Percentiles rank a stretch among this genome's conserved stretches.
Evolutionary conservation across 192 early-diverging fungal genomes (phyloP).

Genomic region (Obelidium mucronatum): DNA sequence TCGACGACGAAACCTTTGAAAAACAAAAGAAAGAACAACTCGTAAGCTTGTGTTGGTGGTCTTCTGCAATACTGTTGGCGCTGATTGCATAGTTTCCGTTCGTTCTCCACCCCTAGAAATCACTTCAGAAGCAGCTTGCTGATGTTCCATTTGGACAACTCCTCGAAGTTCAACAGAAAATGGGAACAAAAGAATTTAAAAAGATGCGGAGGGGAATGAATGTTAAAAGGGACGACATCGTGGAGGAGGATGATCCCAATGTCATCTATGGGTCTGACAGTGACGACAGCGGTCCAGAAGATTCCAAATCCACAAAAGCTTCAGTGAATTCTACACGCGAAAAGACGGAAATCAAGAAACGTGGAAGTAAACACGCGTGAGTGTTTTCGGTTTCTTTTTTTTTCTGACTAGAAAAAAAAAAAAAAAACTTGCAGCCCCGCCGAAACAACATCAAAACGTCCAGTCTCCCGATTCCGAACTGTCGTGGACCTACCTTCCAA

Average conservation of each 20-base stretch:
- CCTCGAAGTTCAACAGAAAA: slow-evolving; percentile 76
- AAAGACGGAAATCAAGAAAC: slow-evolving; percentile 46
- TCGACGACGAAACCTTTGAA: neutral
- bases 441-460: slow-evolving; percentile 79
- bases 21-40: neutral
- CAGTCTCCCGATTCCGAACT: slow-evolving; percentile 74
- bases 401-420: neutral
- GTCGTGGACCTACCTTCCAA: slow-evolving; percentile 70
- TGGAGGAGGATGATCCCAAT: slow-evolving; percentile 39
- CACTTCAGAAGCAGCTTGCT: slow-evolving; percentile 56
- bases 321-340: slow-evolving; percentile 40
- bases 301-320: slow-evolving; percentile 47
- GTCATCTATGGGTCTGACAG: slow-evolving; percentile 38
- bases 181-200: slow-evolving; percentile 72
- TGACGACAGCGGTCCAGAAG: slow-evolving; percentile 39
- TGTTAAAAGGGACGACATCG: slow-evolving; percentile 22
- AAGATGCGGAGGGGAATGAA: slow-evolving; percentile 48
- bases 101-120: slow-evolving; percentile 6
- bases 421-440: slow-evolving; percentile 59
- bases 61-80: neutral
- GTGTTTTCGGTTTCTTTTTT: neutral
- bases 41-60: neutral
- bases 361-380: slow-evolving; percentile 27
- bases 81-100: neutral
- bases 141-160: slow-evolving; percentile 83